These are phyloP conservation scores for Nannochloris sp. DNA, from an alignment of 139 green algal genomes.

Conservation along the genomic window DNA sequence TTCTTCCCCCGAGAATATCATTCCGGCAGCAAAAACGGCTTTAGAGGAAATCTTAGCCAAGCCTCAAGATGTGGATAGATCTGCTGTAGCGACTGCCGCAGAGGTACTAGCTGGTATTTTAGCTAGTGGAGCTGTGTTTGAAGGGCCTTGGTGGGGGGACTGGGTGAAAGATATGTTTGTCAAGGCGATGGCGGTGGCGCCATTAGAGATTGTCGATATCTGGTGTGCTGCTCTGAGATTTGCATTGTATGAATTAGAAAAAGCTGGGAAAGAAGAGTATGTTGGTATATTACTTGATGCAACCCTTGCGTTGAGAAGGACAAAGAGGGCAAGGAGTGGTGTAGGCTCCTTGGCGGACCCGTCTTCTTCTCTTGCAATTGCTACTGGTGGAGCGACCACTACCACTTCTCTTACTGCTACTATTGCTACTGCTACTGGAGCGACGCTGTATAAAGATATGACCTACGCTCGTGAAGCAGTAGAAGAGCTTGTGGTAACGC, in stretches of 20 bases:
- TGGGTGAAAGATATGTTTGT: conserved; percentile 32
- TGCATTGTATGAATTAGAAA: conserved; percentile 1
- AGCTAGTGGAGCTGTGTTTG: conserved; percentile 12
- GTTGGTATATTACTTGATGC: no score
- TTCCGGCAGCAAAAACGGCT: background rate
- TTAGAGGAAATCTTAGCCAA: conserved; percentile 21
- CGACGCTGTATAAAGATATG: conserved; percentile 15
- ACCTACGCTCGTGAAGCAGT: conserved; percentile 1
- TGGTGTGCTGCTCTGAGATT: conserved; percentile 32
- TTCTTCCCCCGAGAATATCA: background rate
- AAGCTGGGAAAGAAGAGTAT: no score
- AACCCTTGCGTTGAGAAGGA: no score
- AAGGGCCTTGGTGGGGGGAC: conserved; percentile 13
- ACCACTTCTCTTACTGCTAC: no score
- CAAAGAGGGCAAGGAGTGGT: no score
- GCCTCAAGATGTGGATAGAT: conserved; percentile 28
- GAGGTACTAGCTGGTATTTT: conserved; percentile 60
- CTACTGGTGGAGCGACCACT: no score
- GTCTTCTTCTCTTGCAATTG: no score
- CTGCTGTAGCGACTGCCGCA: conserved; percentile 28
- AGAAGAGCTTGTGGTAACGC: conserved; percentile 8
- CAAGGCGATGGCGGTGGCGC: conserved; percentile 25
- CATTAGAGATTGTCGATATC: conserved; percentile 44
- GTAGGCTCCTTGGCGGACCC: no score
- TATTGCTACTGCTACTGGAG: no score